Base-by-base conservation (phyloP, 2,329 filamentous ascomycete species). In the Ophiostoma pallidulum region DNA sequence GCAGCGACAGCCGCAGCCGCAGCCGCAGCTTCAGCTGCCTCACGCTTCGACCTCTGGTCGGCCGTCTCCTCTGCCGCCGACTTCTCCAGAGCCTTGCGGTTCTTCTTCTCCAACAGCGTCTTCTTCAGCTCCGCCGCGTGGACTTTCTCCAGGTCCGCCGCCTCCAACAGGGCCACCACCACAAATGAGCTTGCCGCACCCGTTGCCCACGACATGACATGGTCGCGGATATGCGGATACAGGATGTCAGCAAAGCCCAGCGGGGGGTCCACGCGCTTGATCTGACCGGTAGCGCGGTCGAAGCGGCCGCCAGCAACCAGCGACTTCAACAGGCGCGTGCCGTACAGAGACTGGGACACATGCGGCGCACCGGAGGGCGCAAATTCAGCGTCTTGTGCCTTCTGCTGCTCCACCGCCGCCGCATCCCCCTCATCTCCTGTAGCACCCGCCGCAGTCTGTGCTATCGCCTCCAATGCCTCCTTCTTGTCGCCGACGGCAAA, bases 271-370 rank as follows among this genome's bases (percentile, higher is more conserved):
- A 84, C 74, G 19, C 80, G 77, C 58, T 84, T 75, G 38, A 92
- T 66, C 48, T 74, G 79, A 65, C 88, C 88, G 2, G 78, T 74
- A 37, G 74, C 74, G 51, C 79, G 78, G 65, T 97, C 88, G 61
- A 86, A 98, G 49, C 80, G 82, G 22, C 94, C 92, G 36, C 92
- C 92, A 47, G 88, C 83, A 20, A 96, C 89, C 8, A 98, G 76
- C 0, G 84, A 84, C 70, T 95, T 96, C 58, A 97, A 75, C 82
- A 96, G 84, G 50, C 88, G 83, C 14, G 86, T 88, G 35, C 80
- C 84, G 56, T 73, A 74, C 0, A 79, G 61, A 32, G 76, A 74
- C 57, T 76, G 70, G 22, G 80, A 76, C 47, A 84, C 72, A 60
- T 88, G 83, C 26, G 64, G 59, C 19, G 59, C 60, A 4, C 65